Percentiles rank a stretch among this genome's conserved stretches.
These are phyloP conservation scores for Phialemonium atrogriseum DNA, from an alignment of 2,329 filamentous ascomycete genomes.

Conservation along the genomic window DNA sequence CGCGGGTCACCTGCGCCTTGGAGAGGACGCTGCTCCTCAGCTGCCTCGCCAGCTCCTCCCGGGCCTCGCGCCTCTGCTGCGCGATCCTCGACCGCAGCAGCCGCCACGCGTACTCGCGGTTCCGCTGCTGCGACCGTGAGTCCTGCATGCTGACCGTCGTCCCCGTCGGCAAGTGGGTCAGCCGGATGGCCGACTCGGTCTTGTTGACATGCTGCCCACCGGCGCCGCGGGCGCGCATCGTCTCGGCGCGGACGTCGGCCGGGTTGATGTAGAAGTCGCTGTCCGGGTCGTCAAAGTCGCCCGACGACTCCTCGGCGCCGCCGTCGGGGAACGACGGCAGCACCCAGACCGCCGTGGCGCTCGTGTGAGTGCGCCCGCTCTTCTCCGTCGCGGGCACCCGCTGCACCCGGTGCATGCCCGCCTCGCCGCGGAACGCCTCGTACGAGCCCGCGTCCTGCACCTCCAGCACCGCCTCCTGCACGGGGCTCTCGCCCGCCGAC, in stretches of 20 bases:
- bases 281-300: conserved; percentile 69
- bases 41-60: conserved; percentile 70
- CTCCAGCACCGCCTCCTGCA: conserved; percentile 84
- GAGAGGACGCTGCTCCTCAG: conserved; percentile 73
- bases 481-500: conserved; percentile 54
- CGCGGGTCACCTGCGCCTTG: conserved; percentile 73
- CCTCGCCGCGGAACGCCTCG: conserved; percentile 73
- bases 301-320: conserved; percentile 36
- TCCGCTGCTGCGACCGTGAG: conserved; percentile 79
- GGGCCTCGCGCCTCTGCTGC: conserved; percentile 67
- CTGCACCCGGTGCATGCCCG: conserved; percentile 92
- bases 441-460: conserved; percentile 72
- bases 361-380: conserved; percentile 88
- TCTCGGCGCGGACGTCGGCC: conserved; percentile 73
- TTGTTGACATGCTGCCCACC: conserved; percentile 98
- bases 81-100: conserved; percentile 76
- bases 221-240: conserved; percentile 85
- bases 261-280: conserved; percentile 89
- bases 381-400: conserved; percentile 85
- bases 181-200: conserved; percentile 87
- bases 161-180: conserved; percentile 84
- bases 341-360: conserved; percentile 85
- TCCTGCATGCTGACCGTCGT: conserved; percentile 90
- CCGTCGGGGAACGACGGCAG: conserved; percentile 69
- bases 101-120: conserved; percentile 81